Base-by-base conservation (phyloP, 352 stramenopile species). In the Globisporangium nunn region DNA sequence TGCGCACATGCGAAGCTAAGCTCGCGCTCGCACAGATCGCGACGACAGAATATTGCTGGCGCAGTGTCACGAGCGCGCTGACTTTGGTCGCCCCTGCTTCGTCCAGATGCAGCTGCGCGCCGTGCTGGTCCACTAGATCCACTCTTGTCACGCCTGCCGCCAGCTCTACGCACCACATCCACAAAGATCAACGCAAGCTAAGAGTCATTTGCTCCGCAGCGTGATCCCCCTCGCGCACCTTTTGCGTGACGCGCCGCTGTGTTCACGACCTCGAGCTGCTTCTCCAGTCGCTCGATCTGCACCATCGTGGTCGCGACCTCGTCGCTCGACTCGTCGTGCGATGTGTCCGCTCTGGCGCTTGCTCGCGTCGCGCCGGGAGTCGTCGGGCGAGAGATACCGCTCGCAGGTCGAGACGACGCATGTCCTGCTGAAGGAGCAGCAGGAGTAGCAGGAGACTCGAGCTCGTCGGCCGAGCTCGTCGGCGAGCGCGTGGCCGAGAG, bases 71-170 rank as follows among this genome's bases (percentile, higher is more conserved):
- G 29, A 84, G 57, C 18, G 66, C 68, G 52, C 71, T 84, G 14
- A 66, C 75, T 35, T 66, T 68, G 2, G 47, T 45, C 14, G 71
- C 66, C 14, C 68, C 65, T 5, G 60, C 68, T n/a, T 69, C 64
- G 51, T 88, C 75, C 17, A 90, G 63, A 29, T 75, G 75, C 59
- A 87, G 63, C 0, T 65, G 71, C 6, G 53, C 62, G 41, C 68
- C 68, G 41, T 72, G 67, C 10, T 74, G 58, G 51, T 86, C 80
- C 4, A 69, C 66, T 0, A 90, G 65, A 64, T 90, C 80, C 8
- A 90, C 64, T 56, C 67, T 64, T 10, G 61, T 53, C 3, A 70
- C 64, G 0, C 68, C 73, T 35, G 67, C 59, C 28, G 63, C 52
- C 12, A 90, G 63, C 54, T 87, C 79, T 90, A 50, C 28, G 18